A percentile compares a stretch with the other conserved stretches of the same genome.
phyloP scores from a whole-genome alignment of 768 basidiomycete species.

The Suillus variegatus region DNA sequence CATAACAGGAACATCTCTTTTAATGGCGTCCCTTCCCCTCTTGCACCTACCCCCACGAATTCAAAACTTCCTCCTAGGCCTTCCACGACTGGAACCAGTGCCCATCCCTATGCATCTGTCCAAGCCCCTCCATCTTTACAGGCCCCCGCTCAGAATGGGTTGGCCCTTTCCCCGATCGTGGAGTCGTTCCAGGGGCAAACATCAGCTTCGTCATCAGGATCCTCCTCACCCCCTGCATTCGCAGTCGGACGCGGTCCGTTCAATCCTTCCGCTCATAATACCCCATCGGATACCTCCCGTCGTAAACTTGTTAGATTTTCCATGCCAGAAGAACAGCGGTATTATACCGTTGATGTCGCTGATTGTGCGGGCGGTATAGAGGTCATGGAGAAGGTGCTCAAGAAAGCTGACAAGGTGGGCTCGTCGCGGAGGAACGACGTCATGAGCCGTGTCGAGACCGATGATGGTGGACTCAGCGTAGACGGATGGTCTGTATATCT shows the following conservation, averaged over 20 bases:
- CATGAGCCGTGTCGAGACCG: slow-evolving; percentile 59
- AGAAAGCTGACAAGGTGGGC: slow-evolving; percentile 79
- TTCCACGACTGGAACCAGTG: slow-evolving; percentile 41
- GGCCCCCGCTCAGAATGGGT: slow-evolving; percentile 31
- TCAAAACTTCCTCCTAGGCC: slow-evolving; percentile 47
- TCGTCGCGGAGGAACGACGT: slow-evolving; percentile 43
- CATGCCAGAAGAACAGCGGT: slow-evolving; percentile 78
- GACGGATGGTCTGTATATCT: slow-evolving; percentile 91
- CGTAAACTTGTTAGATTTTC: slow-evolving; percentile 88
- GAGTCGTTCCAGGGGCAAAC: slow-evolving; percentile 50
- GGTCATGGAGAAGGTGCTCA: slow-evolving; percentile 84
- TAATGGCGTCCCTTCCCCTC: slow-evolving; percentile 44
- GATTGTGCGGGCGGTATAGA: slow-evolving; percentile 83
- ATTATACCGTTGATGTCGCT: slow-evolving; percentile 77
- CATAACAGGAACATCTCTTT: slow-evolving; percentile 58
- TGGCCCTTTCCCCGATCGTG: slow-evolving; percentile 71
- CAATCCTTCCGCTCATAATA: slow-evolving; percentile 42
- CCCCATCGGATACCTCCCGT: slow-evolving; percentile 71
- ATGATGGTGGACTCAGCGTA: slow-evolving; percentile 75
- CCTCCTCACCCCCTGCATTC: slow-evolving; percentile 56
- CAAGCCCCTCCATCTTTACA: slow-evolving; percentile 46
- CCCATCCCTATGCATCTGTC: slow-evolving; percentile 63
- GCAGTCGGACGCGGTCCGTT: slow-evolving; percentile 65
- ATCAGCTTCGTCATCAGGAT: slow-evolving; percentile 25
- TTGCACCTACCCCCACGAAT: slow-evolving; percentile 33